Percentiles rank a stretch among this genome's conserved stretches.
Conservation (phyloP, 768 basidiomycete species). For the Tylopilus rubrobrunneus region DNA sequence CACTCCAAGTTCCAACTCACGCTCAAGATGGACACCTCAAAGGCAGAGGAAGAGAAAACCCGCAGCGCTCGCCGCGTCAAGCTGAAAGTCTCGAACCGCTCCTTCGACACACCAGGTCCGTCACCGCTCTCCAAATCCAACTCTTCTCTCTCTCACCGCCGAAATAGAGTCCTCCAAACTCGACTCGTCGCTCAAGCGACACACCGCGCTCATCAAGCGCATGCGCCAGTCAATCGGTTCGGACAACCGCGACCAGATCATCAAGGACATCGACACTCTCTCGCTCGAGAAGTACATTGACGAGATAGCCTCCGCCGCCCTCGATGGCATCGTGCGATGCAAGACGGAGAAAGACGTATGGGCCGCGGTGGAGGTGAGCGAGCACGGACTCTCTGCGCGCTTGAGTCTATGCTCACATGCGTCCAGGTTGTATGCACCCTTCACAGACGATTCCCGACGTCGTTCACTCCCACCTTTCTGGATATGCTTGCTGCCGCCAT, state of each 20-base stretch:
- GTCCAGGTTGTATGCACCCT: slow-evolving; percentile 80
- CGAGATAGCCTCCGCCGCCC: slow-evolving; percentile 82
- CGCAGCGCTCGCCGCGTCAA: slow-evolving; percentile 55
- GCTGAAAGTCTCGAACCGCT: slow-evolving; percentile 55
- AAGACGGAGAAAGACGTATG: slow-evolving; percentile 92
- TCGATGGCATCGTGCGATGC: slow-evolving; percentile 83
- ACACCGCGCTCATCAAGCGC: slow-evolving; percentile 93
- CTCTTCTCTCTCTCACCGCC: slow-evolving; percentile 5
- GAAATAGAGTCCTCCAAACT: slow-evolving; percentile 66
- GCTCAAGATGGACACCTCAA: slow-evolving; percentile 29
- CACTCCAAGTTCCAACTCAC: background rate
- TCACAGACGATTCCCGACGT: slow-evolving; percentile 79
- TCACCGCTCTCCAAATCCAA: slow-evolving; percentile 1
- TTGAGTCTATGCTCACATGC: background rate
- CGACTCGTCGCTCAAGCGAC: slow-evolving; percentile 93
- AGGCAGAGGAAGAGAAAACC: slow-evolving; percentile 46
- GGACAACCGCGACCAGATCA: slow-evolving; percentile 79
- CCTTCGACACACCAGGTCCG: slow-evolving; percentile 47
- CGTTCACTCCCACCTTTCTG: slow-evolving; percentile 73
- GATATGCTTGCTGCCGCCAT: slow-evolving; percentile 55
- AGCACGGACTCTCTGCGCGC: background rate
- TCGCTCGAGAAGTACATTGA: slow-evolving; percentile 95
- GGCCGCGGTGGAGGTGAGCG: slow-evolving; percentile 84
- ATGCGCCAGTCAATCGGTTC: slow-evolving; percentile 81
- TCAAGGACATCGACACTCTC: slow-evolving; percentile 89